A percentile compares a stretch with the other conserved stretches of the same genome.
phyloP scores from a whole-genome alignment of 1,284 basidiomycete species.

The Paramarasmius palmivorus region DNA sequence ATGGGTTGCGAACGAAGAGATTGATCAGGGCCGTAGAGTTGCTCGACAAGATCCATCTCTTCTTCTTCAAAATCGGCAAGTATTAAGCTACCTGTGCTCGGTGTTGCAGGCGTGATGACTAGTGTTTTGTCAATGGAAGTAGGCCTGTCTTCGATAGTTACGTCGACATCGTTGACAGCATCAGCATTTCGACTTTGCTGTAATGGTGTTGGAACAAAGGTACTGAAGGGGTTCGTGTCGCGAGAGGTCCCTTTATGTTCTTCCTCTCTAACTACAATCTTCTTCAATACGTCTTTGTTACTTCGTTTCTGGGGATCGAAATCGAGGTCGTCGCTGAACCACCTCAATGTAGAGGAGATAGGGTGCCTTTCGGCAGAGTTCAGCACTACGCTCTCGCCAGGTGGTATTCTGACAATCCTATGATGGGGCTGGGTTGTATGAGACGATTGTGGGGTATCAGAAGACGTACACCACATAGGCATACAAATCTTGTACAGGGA shows the following conservation, averaged over 20 bases:
- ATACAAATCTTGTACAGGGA: constrained; percentile 75
- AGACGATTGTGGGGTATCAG: constrained; percentile 48
- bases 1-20: constrained; percentile 69
- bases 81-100: constrained; percentile 24
- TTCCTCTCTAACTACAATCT: constrained; percentile 77
- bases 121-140: constrained; percentile 20
- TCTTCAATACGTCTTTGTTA: constrained; percentile 86
- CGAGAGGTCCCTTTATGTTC: constrained; percentile 55
- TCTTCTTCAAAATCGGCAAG: constrained; percentile 67
- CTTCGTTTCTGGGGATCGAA: constrained; percentile 86
- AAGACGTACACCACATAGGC: constrained; percentile 92
- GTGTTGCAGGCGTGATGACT: constrained; percentile 24
- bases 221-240: constrained; percentile 49
- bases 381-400: constrained; percentile 96
- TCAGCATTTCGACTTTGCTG: constrained; percentile 20
- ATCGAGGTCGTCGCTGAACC: constrained; percentile 86
- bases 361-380: constrained; percentile 98
- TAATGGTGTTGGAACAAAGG: constrained; percentile 23
- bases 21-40: constrained; percentile 81
- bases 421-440: constrained; percentile 75
- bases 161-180: constrained; percentile 21
- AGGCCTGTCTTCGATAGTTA: constrained; percentile 18
- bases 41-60: constrained; percentile 94
- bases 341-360: constrained; percentile 95
- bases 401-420: constrained; percentile 95